phyloP scores from a whole-genome alignment of 305 asterid genomes.

The Galium porrigens region DNA sequence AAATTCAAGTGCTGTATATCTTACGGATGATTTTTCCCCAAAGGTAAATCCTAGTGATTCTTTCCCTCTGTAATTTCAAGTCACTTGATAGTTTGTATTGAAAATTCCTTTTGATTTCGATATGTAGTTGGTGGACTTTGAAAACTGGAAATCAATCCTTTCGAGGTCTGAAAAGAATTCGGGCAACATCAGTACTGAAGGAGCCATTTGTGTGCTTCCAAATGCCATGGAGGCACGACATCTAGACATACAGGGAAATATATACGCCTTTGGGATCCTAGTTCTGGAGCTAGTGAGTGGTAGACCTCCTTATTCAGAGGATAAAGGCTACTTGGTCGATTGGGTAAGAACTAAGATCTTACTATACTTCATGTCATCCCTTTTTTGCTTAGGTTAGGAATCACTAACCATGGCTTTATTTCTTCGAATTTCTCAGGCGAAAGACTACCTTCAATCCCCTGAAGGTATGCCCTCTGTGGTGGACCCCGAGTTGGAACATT shows the following conservation, averaged over 20 bases:
- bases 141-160: conserved; percentile 73
- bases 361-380: not conserved
- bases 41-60: conserved; percentile 33
- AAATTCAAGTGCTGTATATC: conserved; percentile 67
- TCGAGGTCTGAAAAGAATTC: conserved; percentile 77
- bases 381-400: too few relatives aligned
- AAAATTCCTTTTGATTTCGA: conserved; percentile 7
- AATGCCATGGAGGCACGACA: conserved; percentile 53
- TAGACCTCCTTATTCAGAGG: conserved; percentile 71
- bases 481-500: conserved; percentile 73
- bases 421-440: conserved; percentile 41
- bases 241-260: conserved; percentile 59
- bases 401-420: not conserved
- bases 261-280: conserved; percentile 68
- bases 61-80: not conserved
- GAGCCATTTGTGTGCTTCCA: conserved; percentile 69
- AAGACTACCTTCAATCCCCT: conserved; percentile 47
- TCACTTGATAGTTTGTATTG: not conserved
- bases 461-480: conserved; percentile 43
- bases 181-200: conserved; percentile 52
- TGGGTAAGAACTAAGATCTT: conserved; percentile 41
- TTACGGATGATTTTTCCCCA: conserved; percentile 89
- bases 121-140: conserved; percentile 81
- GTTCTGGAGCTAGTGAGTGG: conserved; percentile 85
- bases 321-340: conserved; percentile 65